Evolutionary conservation across 352 stramenopile species (phyloP), one percentile per base, ranked within the genome.

Genomic region (Phytophthora colocasiae): DNA sequence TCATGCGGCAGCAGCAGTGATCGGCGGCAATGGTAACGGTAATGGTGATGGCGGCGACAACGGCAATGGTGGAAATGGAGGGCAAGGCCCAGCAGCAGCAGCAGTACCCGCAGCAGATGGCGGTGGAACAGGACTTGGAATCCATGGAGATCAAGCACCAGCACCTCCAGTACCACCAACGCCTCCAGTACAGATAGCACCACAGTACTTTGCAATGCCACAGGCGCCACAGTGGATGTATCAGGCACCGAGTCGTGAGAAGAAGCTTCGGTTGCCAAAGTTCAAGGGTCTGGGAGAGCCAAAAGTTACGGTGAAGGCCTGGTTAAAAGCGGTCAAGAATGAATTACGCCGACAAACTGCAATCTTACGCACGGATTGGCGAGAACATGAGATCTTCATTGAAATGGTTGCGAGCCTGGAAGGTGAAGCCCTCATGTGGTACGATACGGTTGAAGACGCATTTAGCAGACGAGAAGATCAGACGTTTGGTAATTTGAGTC

Each of bases 361-460:
- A 9, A 56, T 56, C 15, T 6, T 56, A 19, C 12, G 29, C 1
- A 29, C 17, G 3, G 29, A 56, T 8, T 56, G 48, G 48, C n/a
- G 32, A 2, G 2, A 56, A 11, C 31, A 56, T 22, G 48, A 34
- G 12, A 32, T 44, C 2, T 56, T 56, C 17, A 56, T 45, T 11
- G 48, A 56, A 19, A 56, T 56, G 48, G 48, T 56, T 1, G 31
- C 31, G n/a, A 56, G 48, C 17, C 43, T 56, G 15, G 48, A 56
- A 6, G 48, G 48, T 11, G 32, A 56, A 15, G 48, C 48, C 4
- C 19, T 56, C 31, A 6, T 56, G 31, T 56, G 48, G 48, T 56
- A 31, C 9, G 48, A 44, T 17, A 56, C 17, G 17, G 48, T 32
- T 8, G 48, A 56, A 11, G 31, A 56, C 17, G 15, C 48, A 17